These are phyloP conservation scores for Penicillium taxi DNA, from an alignment of 495 filamentous ascomycete species.

Conservation along the genomic window DNA sequence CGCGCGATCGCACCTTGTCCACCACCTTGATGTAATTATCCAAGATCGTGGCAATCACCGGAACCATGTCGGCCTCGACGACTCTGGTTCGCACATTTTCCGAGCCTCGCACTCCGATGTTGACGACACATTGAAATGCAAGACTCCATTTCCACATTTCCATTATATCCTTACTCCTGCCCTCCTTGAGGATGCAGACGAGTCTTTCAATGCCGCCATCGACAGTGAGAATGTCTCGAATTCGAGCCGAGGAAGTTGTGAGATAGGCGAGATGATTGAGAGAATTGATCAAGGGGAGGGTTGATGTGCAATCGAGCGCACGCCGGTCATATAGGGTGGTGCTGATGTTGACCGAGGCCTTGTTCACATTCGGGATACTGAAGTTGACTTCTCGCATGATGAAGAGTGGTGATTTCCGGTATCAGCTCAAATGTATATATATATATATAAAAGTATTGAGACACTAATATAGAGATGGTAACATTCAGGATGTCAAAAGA, in stretches of 20 bases:
- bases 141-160: slow-evolving; percentile 99
- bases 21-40: slow-evolving; percentile 97
- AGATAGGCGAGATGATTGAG: slow-evolving; percentile 97
- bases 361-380: slow-evolving; percentile 99
- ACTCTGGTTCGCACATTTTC: slow-evolving; percentile 89
- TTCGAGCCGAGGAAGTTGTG: slow-evolving; percentile 95
- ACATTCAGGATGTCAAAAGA: slow-evolving; percentile 9
- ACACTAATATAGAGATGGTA: slow-evolving; percentile 2
- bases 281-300: slow-evolving; percentile 93
- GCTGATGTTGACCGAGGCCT: slow-evolving; percentile 98
- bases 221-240: slow-evolving; percentile 93
- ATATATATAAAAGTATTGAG: no score
- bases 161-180: slow-evolving; percentile 94
- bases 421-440: no score
- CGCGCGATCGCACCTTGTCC: slow-evolving; percentile 79
- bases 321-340: slow-evolving; percentile 96
- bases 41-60: slow-evolving; percentile 97
- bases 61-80: slow-evolving; percentile 97
- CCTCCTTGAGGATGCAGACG: slow-evolving; percentile 95
- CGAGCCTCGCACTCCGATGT: slow-evolving; percentile 93
- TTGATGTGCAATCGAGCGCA: slow-evolving; percentile 96
- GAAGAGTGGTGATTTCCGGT: slow-evolving; percentile 16
- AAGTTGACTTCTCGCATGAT: slow-evolving; percentile 99
- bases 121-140: slow-evolving; percentile 96
- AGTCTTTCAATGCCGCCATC: slow-evolving; percentile 95